phyloP scores from a whole-genome alignment of 345 rosid species.

The Citrus unshiu region DNA sequence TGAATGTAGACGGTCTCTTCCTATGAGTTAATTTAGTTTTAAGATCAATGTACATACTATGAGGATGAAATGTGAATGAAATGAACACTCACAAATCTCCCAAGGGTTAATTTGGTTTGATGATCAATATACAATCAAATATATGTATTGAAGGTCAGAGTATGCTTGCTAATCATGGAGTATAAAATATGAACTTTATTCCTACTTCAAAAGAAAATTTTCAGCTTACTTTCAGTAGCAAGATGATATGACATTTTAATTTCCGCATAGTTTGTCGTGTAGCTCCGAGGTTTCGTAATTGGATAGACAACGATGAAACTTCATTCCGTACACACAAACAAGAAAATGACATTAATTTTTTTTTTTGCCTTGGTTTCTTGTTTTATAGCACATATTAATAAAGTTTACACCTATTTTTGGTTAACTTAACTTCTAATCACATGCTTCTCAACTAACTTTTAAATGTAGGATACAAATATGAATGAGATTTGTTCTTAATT shows the following conservation, averaged over 20 bases:
- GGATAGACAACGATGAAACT: not conserved
- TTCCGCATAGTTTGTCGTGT: not conserved
- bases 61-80: too few species aligned
- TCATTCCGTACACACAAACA: not conserved
- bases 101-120: too few species aligned
- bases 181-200: not conserved
- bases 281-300: not conserved
- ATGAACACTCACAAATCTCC: too few species aligned
- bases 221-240: not conserved
- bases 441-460: not conserved
- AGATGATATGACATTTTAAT: not conserved
- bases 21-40: too few species aligned
- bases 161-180: not conserved
- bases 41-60: too few species aligned
- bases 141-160: not conserved
- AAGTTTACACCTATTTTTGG: not conserved
- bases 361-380: not conserved
- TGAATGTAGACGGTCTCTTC: accelerated
- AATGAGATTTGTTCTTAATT: not conserved
- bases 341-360: not conserved
- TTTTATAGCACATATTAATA: not conserved
- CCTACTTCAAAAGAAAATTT: not conserved
- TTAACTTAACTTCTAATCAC: not conserved
- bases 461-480: not conserved
- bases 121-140: too few species aligned